A percentile compares a stretch with the other conserved stretches of the same genome.
Evolutionary conservation across 1,284 basidiomycete genomes (phyloP).

Genomic region (Marasmius oreades): DNA sequence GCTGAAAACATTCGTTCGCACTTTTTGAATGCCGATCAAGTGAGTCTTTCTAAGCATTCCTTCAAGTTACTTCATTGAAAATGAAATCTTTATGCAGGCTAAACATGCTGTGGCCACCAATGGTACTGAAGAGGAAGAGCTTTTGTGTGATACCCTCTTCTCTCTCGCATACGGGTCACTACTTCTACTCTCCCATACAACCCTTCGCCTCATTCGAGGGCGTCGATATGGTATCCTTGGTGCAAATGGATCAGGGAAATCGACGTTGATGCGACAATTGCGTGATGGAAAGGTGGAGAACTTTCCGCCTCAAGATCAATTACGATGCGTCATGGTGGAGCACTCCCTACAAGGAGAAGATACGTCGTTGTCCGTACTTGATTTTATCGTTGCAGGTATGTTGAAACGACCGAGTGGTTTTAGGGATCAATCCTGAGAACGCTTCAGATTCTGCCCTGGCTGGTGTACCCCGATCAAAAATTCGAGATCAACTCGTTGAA

Average conservation of each 20-base stretch:
- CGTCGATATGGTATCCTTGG: constrained; percentile 95
- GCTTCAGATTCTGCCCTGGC: constrained; percentile 57
- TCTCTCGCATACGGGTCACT: constrained; percentile 97
- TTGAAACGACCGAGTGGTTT: constrained; percentile 8
- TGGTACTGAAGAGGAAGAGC: constrained; percentile 72
- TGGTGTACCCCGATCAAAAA: constrained; percentile 59
- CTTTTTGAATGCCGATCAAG: constrained; percentile 77
- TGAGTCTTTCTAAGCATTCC: constrained; percentile 22
- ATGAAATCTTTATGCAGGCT: constrained; percentile 35
- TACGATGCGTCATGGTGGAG: constrained; percentile 94
- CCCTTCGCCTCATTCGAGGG: constrained; percentile 87
- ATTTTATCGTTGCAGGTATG: constrained; percentile 84
- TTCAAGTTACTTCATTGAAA: constrained; percentile 5
- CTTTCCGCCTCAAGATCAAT: constrained; percentile 86
- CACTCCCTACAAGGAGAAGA: constrained; percentile 95
- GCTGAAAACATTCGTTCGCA: constrained; percentile 67
- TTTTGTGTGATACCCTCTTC: constrained; percentile 92
- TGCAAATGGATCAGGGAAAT: constrained; percentile 95
- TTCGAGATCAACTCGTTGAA: constrained; percentile 75
- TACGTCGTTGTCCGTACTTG: constrained; percentile 74
- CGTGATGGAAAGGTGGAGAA: constrained; percentile 95
- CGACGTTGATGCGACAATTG: constrained; percentile 94
- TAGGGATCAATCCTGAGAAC: neutral
- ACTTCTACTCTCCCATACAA: constrained; percentile 93
- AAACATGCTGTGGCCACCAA: constrained; percentile 42